Evolutionary conservation across 495 filamentous ascomycete species (phyloP).

Genomic region (Neurospora tetraspora): DNA sequence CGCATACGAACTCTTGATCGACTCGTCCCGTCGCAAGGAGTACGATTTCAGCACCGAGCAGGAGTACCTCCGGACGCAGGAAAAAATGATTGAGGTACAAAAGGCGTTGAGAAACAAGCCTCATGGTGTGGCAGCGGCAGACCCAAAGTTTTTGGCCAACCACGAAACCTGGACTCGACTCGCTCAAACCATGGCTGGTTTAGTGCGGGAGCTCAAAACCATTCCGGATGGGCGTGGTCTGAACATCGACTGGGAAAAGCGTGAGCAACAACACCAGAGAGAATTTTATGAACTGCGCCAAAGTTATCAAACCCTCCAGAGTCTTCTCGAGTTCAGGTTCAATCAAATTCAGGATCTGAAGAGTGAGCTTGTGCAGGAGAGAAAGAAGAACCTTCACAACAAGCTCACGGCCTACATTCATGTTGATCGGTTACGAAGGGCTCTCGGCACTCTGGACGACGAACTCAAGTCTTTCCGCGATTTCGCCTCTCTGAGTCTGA

Average conservation of each 20-base stretch:
- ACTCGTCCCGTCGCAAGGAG: fast-evolving
- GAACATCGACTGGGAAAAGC: neutral
- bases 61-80: neutral
- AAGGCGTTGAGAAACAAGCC: no score
- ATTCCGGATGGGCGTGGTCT: neutral
- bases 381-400: no score
- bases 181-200: neutral
- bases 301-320: neutral
- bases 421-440: no score
- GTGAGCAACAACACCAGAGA: neutral
- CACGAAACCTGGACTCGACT: neutral
- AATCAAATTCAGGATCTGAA: no score
- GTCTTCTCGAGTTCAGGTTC: neutral
- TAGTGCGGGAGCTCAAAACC: neutral
- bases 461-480: no score
- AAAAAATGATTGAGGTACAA: neutral
- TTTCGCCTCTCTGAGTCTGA: neutral
- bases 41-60: neutral
- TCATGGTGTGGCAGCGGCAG: neutral
- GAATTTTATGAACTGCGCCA: neutral
- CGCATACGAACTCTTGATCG: neutral
- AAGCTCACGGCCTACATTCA: no score
- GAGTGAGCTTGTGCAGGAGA: no score
- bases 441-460: no score
- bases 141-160: neutral